Evolutionary conservation across 306 rosid genomes (phyloP).

Genomic region (Quercus robur): DNA sequence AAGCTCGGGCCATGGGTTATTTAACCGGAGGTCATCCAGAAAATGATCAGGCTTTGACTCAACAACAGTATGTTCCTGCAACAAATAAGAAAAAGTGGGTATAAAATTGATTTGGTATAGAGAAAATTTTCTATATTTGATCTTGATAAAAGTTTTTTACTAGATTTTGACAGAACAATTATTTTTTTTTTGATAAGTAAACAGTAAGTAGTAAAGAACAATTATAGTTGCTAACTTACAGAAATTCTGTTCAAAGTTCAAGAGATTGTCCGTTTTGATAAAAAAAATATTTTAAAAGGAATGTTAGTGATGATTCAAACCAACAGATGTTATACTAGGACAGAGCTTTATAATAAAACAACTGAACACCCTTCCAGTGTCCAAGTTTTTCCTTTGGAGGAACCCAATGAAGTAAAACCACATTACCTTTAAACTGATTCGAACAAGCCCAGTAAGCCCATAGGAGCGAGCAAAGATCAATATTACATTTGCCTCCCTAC

Average conservation of each 20-base stretch:
- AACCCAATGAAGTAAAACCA: not conserved
- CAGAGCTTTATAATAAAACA: not conserved
- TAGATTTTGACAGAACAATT: conserved; percentile 3
- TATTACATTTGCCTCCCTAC: conserved; percentile 78
- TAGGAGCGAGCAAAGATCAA: conserved; percentile 91
- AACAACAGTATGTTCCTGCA: conserved; percentile 88
- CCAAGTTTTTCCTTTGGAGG: not conserved
- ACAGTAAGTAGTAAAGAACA: not conserved
- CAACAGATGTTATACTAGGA: not conserved
- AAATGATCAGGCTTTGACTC: conserved; percentile 99
- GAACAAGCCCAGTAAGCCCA: conserved; percentile 89
- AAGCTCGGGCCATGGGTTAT: conserved; percentile 98
- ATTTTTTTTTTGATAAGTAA: not conserved
- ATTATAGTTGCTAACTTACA: not conserved
- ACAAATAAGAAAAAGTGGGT: conserved; percentile 21
- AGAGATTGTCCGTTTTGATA: not conserved
- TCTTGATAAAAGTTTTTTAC: not conserved
- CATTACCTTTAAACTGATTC: conserved; percentile 87
- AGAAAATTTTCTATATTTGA: conserved; percentile 9
- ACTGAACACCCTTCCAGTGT: not conserved
- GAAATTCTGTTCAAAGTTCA: conserved; percentile 1
- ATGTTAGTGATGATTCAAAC: conserved; percentile 5
- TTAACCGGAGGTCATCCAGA: conserved; percentile 91
- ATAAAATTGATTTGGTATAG: conserved; percentile 17
- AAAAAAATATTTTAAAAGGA: not conserved